Conservation (phyloP, 306 rosid genomes). For the Luffa acutangula region DNA sequence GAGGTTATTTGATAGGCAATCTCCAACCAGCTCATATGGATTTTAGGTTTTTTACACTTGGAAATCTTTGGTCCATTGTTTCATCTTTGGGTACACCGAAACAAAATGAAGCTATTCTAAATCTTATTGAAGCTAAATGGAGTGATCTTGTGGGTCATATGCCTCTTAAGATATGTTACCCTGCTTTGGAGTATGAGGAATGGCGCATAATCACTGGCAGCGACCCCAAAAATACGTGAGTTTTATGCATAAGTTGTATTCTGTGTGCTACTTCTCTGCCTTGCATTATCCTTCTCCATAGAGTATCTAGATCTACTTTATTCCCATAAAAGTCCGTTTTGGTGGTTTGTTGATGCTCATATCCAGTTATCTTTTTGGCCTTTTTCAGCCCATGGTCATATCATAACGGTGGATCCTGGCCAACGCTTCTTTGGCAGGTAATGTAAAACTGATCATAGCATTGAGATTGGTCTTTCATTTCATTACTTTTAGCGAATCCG, state of each 20-base stretch:
- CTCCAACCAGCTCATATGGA: conserved; percentile 99
- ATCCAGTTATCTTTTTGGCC: conserved; percentile 6
- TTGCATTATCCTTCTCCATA: conserved; percentile 7
- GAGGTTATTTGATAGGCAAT: conserved; percentile 85
- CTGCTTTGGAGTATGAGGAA: conserved; percentile 84
- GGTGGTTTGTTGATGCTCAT: conserved; percentile 10
- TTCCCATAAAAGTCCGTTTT: not conserved
- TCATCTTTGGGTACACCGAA: conserved; percentile 85
- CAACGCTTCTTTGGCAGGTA: conserved; percentile 98
- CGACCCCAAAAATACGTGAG: conserved; percentile 93
- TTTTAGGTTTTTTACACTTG: conserved; percentile 89
- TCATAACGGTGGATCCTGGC: conserved; percentile 99
- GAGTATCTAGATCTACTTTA: not conserved
- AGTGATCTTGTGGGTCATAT: conserved; percentile 70
- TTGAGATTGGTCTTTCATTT: not conserved
- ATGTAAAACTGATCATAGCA: not conserved
- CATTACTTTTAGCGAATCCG: not conserved
- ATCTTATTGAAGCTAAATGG: conserved; percentile 83
- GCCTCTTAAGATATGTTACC: conserved; percentile 91
- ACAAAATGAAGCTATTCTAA: conserved; percentile 65
- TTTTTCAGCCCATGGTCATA: conserved; percentile 89
- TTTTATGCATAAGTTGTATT: conserved; percentile 1
- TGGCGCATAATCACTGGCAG: conserved; percentile 93
- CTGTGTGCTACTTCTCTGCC: not conserved
- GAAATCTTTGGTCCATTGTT: conserved; percentile 89